Percentiles rank a stretch among this genome's conserved stretches.
phyloP scores from a whole-genome alignment of 306 rosid species.

The Nissolia schottii region DNA sequence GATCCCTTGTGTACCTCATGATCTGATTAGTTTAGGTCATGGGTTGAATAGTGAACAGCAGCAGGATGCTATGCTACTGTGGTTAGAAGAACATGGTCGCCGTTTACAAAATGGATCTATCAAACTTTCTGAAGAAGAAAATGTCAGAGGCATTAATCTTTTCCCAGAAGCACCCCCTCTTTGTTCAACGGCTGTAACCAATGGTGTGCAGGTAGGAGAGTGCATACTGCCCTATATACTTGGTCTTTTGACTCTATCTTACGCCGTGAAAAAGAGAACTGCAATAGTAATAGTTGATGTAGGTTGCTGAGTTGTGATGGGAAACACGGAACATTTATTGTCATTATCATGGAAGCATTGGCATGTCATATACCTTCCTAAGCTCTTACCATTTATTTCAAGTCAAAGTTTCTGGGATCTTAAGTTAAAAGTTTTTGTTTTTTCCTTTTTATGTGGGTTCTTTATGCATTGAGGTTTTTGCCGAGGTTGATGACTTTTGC shows the following conservation, averaged over 20 bases:
- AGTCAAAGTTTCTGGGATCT: neutral
- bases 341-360: neutral
- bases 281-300: neutral
- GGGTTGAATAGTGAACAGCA: slow-evolving; percentile 36
- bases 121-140: slow-evolving; percentile 48
- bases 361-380: slow-evolving; percentile 7
- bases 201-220: slow-evolving; percentile 67
- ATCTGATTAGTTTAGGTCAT: slow-evolving; percentile 43
- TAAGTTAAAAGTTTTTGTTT: neutral
- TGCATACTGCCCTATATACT: neutral
- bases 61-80: slow-evolving; percentile 81
- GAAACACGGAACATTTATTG: neutral
- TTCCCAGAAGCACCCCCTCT: slow-evolving; percentile 76
- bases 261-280: neutral
- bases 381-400: neutral
- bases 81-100: slow-evolving; percentile 89
- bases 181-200: slow-evolving; percentile 71
- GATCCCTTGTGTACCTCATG: slow-evolving; percentile 78
- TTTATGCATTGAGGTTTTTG: neutral
- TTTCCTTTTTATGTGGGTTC: neutral
- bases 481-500: neutral
- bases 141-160: slow-evolving; percentile 48
- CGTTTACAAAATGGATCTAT: slow-evolving; percentile 68
- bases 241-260: neutral
- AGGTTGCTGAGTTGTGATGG: slow-evolving; percentile 9